Base-by-base conservation (phyloP, 2,329 filamentous ascomycete species). In the Apiospora arundinis region DNA sequence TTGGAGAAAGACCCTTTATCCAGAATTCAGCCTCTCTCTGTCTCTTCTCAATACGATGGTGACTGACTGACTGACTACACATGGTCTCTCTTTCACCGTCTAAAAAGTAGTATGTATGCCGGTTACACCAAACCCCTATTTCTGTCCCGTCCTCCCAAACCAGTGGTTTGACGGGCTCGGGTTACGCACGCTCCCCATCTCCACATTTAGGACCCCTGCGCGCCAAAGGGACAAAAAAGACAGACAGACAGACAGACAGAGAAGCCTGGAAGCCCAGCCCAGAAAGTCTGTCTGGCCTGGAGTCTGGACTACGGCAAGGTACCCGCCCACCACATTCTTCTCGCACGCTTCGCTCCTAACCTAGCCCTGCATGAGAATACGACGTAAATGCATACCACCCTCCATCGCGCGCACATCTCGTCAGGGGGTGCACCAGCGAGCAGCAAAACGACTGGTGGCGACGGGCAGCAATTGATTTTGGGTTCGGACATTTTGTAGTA, bases 231-330 rank as follows among this genome's bases (percentile, higher is more conserved):
- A 25, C 32, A 60, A 37, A 60, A 45, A 45, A 16, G 14, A 4
- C 12, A 65, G n/a, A 32, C 32, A 6, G 32, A 32, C 32, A 32
- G 32, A 32, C 32, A 32, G 32, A 32, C 32, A 32, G 32, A 32
- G 32, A 32, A 32, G 32, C 32, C 32, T n/a, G n/a, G n/a, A n/a
- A 32, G 32, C 32, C 32, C 3, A 32, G 32, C 32, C 32, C 32
- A 32, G n/a, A 65, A 14, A 42, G 32, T 14, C 40, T 16, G 42
- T 4, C 4, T 2, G 42, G 42, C 14, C 42, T 14, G 14, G 42
- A 45, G 42, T 48, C 42, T 45, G 66, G 44, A 68, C 66, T 68
- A 68, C 66, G 66, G 66, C 42, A 68, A 68, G 66, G 66, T 68
- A 68, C 66, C 66, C 66, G 66, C 32, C 66, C 44, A 32, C 3